These are phyloP conservation scores for Cystobasidiaceae sp. DNA, from an alignment of 1,284 basidiomycete species.

Conservation along the genomic window DNA sequence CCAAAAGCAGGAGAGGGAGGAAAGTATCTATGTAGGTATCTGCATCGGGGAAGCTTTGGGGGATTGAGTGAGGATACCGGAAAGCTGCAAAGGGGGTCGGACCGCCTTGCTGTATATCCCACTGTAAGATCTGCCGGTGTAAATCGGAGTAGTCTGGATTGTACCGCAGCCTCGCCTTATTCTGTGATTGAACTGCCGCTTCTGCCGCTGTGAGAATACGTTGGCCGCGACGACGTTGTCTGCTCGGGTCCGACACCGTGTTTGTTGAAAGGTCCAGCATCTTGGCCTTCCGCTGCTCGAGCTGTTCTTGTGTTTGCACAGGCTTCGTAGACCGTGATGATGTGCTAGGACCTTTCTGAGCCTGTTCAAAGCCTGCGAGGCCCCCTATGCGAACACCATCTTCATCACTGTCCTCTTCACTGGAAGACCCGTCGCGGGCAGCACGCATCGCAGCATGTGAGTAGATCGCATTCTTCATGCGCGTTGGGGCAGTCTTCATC, in stretches of 20 bases:
- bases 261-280: slow-evolving; percentile 54
- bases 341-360: not conserved
- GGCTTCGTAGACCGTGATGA: not conserved
- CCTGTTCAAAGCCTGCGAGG: not conserved
- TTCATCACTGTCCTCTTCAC: slow-evolving; percentile 16
- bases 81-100: slow-evolving; percentile 24
- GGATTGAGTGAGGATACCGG: slow-evolving; percentile 52
- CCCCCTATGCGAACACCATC: not conserved
- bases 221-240: slow-evolving; percentile 42
- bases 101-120: slow-evolving; percentile 54
- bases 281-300: slow-evolving; percentile 64
- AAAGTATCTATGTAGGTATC: slow-evolving; percentile 70
- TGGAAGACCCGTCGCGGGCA: slow-evolving; percentile 12
- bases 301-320: slow-evolving; percentile 50
- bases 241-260: slow-evolving; percentile 35
- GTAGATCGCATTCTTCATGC: slow-evolving; percentile 30
- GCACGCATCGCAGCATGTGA: slow-evolving; percentile 34
- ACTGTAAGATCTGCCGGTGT: slow-evolving; percentile 74
- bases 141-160: slow-evolving; percentile 76
- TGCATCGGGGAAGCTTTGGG: slow-evolving; percentile 62
- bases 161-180: slow-evolving; percentile 59
- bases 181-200: slow-evolving; percentile 59
- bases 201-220: slow-evolving; percentile 51
- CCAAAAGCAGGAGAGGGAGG: slow-evolving; percentile 80
- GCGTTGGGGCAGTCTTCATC: slow-evolving; percentile 18